phyloP scores from a whole-genome alignment of 768 basidiomycete species.

The Cyathus striatus region DNA sequence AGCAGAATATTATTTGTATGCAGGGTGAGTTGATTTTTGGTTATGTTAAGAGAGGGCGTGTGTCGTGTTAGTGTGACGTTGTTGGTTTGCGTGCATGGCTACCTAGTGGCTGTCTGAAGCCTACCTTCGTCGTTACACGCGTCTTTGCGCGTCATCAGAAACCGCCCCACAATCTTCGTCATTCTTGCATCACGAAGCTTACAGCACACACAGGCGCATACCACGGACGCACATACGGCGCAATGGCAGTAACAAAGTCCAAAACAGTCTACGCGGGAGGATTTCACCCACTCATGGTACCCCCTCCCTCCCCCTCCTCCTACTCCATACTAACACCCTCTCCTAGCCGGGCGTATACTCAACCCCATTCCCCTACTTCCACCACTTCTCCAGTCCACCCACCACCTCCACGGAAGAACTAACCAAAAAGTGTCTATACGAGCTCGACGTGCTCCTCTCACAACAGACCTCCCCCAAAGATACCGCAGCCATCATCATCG shows the following conservation, averaged over 20 bases:
- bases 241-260: conserved; percentile 90
- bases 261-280: conserved; percentile 89
- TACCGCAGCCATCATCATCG: conserved; percentile 90
- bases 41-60: too few relatives aligned
- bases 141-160: too few relatives aligned
- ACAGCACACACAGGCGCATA: conserved; percentile 49
- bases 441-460: conserved; percentile 67
- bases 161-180: too few relatives aligned
- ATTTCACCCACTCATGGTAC: conserved; percentile 77
- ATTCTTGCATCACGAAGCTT: too few relatives aligned
- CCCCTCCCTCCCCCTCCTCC: conserved; percentile 10
- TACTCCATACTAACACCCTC: conserved; percentile 1
- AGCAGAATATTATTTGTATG: conserved; percentile 88
- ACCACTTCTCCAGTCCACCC: conserved; percentile 61
- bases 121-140: too few relatives aligned
- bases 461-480: conserved; percentile 84
- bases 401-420: conserved; percentile 53
- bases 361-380: conserved; percentile 91
- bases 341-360: conserved; percentile 76
- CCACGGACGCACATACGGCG: conserved; percentile 91
- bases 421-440: conserved; percentile 62
- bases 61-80: too few relatives aligned
- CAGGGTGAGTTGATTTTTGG: conserved; percentile 74
- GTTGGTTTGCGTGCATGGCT: not conserved
- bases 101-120: too few relatives aligned